phyloP scores from a whole-genome alignment of 1,284 basidiomycete species.

The Albatrellus sp. region DNA sequence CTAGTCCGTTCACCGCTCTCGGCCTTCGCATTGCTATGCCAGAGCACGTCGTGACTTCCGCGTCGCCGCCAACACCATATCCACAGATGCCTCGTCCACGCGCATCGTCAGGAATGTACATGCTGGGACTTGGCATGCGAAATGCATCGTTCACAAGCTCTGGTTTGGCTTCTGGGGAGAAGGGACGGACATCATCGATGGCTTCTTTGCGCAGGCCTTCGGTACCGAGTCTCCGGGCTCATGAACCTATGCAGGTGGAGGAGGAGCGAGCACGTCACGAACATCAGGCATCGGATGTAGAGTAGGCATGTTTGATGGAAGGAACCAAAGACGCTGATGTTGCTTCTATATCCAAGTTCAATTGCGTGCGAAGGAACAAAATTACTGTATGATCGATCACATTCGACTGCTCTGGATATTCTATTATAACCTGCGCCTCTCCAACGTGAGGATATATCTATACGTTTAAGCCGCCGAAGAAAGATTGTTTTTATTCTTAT shows the following conservation, averaged over 20 bases:
- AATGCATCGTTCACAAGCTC: slow-evolving; percentile 15
- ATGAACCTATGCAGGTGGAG: neutral
- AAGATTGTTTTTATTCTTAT: too few species aligned
- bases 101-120: slow-evolving; percentile 48
- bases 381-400: too few species aligned
- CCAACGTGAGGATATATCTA: too few species aligned
- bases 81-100: slow-evolving; percentile 24
- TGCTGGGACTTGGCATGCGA: slow-evolving; percentile 39
- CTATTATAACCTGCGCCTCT: too few species aligned
- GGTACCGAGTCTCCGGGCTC: neutral
- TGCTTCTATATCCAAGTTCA: too few species aligned
- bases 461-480: too few species aligned
- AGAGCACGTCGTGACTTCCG: slow-evolving; percentile 14
- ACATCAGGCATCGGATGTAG: neutral
- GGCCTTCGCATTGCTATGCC: slow-evolving; percentile 55
- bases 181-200: neutral
- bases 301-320: neutral
- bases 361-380: too few species aligned
- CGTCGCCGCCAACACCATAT: slow-evolving; percentile 14
- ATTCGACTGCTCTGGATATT: too few species aligned
- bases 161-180: neutral
- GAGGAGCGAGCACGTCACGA: neutral
- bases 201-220: neutral
- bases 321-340: too few species aligned
- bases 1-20: slow-evolving; percentile 36